Evolutionary conservation across 257 asterid species (phyloP), one percentile per base, ranked within the genome.

Genomic region (Nyctanthes arbortristis): DNA sequence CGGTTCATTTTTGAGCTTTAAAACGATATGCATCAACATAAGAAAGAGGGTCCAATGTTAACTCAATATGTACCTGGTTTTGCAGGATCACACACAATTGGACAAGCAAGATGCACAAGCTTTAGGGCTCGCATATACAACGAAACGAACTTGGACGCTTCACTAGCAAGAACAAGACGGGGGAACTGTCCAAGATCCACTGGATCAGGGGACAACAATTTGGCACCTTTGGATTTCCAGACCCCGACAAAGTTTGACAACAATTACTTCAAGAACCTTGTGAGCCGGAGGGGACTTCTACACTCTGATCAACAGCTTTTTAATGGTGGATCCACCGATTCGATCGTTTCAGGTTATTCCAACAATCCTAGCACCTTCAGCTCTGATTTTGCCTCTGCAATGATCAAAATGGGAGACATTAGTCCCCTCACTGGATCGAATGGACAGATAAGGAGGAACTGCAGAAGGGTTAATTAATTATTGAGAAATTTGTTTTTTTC

Each of bases 41-140:
- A n/a, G n/a, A n/a, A n/a, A n/a, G n/a, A n/a, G n/a, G n/a, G n/a
- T n/a, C n/a, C n/a, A n/a, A n/a, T n/a, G n/a, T n/a, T n/a, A n/a
- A n/a, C n/a, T n/a, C n/a, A n/a, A n/a, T n/a, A n/a, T n/a, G n/a
- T n/a, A n/a, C n/a, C 70, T 88, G 97, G 97, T 24, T 65, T 94
- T 6, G n/a, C n/a, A n/a, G n/a, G n/a, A n/a, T n/a, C n/a, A n/a
- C 99, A 93, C 90, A 91, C 97, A 1, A 89, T 93, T 7, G 99
- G 97, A 30, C 91, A 78, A 61, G 96, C 97, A 36, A 78, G 96
- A 65, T 93, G 99, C 86, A 91, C 95, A 0, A 84, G 59, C 66
- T 93, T 93, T 80, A 78, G 97, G 40, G 84, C 91, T 1, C 85
- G 96, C 1, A 77, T 91, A 35, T 91, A 91, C 89, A 91, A 89